A percentile compares a stretch with the other conserved stretches of the same genome.
phyloP scores from a whole-genome alignment of 305 asterid genomes.

The Lippia alba region DNA sequence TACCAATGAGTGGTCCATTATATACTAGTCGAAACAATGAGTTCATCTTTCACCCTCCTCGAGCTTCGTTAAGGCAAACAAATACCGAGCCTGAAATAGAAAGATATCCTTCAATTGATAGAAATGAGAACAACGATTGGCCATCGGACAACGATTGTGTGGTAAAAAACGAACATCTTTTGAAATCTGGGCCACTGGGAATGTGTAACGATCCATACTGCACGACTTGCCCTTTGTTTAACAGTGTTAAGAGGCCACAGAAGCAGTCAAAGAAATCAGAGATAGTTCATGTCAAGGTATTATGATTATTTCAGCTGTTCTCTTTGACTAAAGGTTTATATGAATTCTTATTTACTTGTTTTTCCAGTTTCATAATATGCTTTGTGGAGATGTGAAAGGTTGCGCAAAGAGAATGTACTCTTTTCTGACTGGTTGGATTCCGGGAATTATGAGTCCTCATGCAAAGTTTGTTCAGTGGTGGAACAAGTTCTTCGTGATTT shows the following conservation, averaged over 20 bases:
- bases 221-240: constrained; percentile 58
- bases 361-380: constrained; percentile 69
- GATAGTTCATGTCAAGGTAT: constrained; percentile 53
- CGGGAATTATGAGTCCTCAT: constrained; percentile 84
- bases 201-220: constrained; percentile 68
- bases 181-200: constrained; percentile 61
- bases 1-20: constrained; percentile 76
- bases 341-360: constrained; percentile 1
- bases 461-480: constrained; percentile 65
- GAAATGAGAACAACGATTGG: constrained; percentile 46
- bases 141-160: constrained; percentile 29
- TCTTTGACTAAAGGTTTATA: background rate
- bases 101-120: constrained; percentile 54
- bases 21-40: constrained; percentile 46
- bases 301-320: background rate
- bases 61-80: constrained; percentile 44
- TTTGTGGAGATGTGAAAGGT: constrained; percentile 78
- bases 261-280: constrained; percentile 47
- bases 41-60: constrained; percentile 54
- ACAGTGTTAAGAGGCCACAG: constrained; percentile 40
- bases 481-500: constrained; percentile 77
- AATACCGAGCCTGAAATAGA: constrained; percentile 44
- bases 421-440: constrained; percentile 50
- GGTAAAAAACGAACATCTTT: constrained; percentile 54
- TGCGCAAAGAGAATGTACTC: constrained; percentile 70